Conservation (phyloP, 805 yeast genomes). For the Ogataea zsoltii region DNA sequence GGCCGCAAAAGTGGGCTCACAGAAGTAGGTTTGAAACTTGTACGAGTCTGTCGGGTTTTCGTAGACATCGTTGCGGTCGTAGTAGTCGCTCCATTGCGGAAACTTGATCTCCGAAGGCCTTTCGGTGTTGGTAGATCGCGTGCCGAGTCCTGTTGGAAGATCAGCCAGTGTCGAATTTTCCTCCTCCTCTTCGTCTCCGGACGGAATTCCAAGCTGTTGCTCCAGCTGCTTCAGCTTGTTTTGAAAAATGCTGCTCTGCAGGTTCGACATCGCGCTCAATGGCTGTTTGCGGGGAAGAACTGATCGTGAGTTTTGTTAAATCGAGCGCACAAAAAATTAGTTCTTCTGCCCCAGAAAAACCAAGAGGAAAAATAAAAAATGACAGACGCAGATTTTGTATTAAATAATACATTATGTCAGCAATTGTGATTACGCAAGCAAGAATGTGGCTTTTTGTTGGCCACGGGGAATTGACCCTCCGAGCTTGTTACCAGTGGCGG, state of each 20-base stretch:
- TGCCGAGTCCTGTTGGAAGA: slow-evolving; percentile 1
- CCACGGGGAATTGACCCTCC: too few relatives aligned
- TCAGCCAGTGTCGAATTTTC: slow-evolving; percentile 10
- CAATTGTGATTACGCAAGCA: too few relatives aligned
- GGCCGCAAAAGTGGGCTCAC: slow-evolving; percentile 42
- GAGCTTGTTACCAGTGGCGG: too few relatives aligned
- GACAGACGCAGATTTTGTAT: too few relatives aligned
- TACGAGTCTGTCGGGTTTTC: slow-evolving; percentile 26
- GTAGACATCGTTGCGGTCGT: slow-evolving; percentile 31
- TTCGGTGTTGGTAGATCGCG: neutral
- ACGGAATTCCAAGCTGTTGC: slow-evolving; percentile 20
- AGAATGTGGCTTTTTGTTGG: too few relatives aligned
- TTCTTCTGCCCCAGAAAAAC: too few relatives aligned
- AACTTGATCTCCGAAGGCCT: neutral
- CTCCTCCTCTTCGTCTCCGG: slow-evolving; percentile 17
- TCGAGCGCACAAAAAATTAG: too few relatives aligned
- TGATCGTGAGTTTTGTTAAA: neutral
- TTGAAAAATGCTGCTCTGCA: slow-evolving; percentile 29
- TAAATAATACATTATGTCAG: too few relatives aligned
- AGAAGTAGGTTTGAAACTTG: slow-evolving; percentile 56
- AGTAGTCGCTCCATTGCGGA: slow-evolving; percentile 38
- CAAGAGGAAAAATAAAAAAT: too few relatives aligned
- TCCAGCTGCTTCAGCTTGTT: slow-evolving; percentile 27
- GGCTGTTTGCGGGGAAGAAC: slow-evolving; percentile 1
- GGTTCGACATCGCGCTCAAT: slow-evolving; percentile 23